Percentiles rank a stretch among this genome's conserved stretches.
Conservation (phyloP, 2,329 filamentous ascomycete genomes). For the Fusarium duplospermum region DNA sequence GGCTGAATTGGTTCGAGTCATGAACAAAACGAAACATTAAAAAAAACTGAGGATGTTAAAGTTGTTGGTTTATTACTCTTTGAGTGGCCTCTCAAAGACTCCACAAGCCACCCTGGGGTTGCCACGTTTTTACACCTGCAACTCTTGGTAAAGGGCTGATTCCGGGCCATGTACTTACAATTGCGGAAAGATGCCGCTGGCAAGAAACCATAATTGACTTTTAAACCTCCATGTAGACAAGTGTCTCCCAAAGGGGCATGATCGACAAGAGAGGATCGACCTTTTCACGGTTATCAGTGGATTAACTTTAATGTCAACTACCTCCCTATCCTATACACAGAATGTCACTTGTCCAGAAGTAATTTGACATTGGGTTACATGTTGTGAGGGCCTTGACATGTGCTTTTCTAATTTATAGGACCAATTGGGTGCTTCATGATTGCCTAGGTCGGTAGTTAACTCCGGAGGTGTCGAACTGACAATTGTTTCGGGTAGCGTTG, state of each 20-base stretch:
- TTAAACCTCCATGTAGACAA: background rate
- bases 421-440: background rate
- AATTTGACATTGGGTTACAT: background rate
- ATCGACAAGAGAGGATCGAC: background rate
- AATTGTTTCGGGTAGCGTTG: background rate
- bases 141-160: background rate
- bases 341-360: background rate
- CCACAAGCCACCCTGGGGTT: background rate
- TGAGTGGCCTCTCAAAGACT: background rate
- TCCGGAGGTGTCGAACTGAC: background rate
- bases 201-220: background rate
- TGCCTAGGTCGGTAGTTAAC: background rate
- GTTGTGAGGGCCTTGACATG: background rate
- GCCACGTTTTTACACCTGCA: background rate
- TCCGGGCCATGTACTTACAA: background rate
- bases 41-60: background rate
- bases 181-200: background rate
- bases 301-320: background rate
- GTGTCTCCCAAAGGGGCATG: background rate
- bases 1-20: background rate
- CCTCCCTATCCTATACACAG: background rate
- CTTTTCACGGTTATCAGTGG: background rate
- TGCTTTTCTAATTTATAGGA: background rate
- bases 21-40: background rate
- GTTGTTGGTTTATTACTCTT: background rate